phyloP scores from a whole-genome alignment of 139 green algal species.

The Chlorella sp. region DNA sequence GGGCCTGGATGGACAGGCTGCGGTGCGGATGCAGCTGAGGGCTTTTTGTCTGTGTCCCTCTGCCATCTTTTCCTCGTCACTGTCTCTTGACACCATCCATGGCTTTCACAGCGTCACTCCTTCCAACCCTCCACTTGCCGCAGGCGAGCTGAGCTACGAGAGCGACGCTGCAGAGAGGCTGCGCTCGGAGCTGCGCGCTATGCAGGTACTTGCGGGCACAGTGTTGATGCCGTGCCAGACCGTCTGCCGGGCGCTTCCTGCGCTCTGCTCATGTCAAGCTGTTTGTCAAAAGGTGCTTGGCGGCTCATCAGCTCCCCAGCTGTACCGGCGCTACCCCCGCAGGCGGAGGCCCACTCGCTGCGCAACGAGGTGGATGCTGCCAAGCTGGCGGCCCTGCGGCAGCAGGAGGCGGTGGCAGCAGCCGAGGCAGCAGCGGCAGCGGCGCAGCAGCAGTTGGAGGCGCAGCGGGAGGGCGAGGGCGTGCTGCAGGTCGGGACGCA shows the following conservation, averaged over 20 bases:
- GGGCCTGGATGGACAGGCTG: no score
- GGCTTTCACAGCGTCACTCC: no score
- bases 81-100: no score
- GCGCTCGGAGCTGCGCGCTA: conserved; percentile 20
- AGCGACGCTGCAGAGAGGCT: conserved; percentile 48
- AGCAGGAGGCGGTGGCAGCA: conserved; percentile 21
- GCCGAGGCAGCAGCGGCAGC: background rate
- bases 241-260: no score
- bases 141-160: conserved; percentile 55
- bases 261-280: no score
- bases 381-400: conserved; percentile 21
- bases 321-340: background rate
- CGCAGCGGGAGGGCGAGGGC: conserved; percentile 12
- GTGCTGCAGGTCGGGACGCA: conserved; percentile 18
- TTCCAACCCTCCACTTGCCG: no score
- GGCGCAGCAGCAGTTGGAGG: conserved; percentile 11
- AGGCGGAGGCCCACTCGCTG: conserved; percentile 44
- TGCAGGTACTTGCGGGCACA: no score
- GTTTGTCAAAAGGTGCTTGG: no score
- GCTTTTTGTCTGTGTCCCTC: background rate
- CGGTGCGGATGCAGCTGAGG: no score
- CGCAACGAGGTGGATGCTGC: conserved; percentile 28
- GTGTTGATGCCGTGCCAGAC: no score
- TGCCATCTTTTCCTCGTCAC: no score
- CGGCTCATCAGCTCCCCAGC: no score